Conservation (phyloP, 1,284 basidiomycete genomes). For the Rhodotorula glutinis region DNA sequence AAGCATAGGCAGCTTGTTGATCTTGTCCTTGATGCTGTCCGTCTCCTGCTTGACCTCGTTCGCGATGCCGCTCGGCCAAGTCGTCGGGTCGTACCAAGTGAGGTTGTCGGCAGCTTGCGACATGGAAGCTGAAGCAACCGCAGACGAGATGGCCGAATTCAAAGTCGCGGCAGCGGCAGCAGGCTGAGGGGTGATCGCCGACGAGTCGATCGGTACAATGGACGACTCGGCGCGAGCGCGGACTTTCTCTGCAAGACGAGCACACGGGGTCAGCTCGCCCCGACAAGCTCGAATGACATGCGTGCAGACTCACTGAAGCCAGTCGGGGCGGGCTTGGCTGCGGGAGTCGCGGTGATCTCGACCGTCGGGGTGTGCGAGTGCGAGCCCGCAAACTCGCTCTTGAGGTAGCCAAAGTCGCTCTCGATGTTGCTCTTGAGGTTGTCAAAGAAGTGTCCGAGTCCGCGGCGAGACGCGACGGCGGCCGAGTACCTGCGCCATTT, state of each 20-base stretch:
- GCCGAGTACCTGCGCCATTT: neutral
- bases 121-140: neutral
- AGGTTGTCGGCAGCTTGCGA: neutral
- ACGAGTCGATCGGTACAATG: neutral
- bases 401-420: slow-evolving; percentile 2
- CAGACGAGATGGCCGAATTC: neutral
- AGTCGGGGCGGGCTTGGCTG: neutral
- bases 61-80: neutral
- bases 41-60: slow-evolving; percentile 3
- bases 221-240: slow-evolving; percentile 1
- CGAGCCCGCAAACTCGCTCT: neutral
- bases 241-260: neutral
- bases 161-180: neutral
- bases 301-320: neutral
- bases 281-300: too few species aligned
- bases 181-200: neutral
- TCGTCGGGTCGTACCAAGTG: slow-evolving; percentile 8
- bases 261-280: neutral
- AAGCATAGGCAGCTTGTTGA: slow-evolving; percentile 7
- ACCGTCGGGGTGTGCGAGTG: too few species aligned
- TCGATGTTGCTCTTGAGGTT: neutral
- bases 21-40: slow-evolving; percentile 5
- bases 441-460: neutral
- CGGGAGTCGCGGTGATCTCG: slow-evolving; percentile 6
- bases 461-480: neutral